Evolutionary conservation across 345 rosid species (phyloP).

Genomic region (Stellera chamaejasme): DNA sequence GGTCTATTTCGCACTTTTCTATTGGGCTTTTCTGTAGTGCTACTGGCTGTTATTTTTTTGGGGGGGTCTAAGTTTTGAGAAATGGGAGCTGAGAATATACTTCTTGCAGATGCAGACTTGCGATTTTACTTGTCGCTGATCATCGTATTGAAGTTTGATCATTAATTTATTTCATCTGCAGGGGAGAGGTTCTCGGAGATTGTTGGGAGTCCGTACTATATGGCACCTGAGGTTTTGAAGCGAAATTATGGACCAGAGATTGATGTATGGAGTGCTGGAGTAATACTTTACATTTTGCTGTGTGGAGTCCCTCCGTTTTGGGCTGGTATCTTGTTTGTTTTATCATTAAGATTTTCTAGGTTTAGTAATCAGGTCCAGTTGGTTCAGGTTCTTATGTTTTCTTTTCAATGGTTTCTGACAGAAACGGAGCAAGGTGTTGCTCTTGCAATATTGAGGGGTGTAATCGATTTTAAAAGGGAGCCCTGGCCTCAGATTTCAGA

Average conservation of each 20-base stretch:
- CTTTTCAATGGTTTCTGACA: conserved; percentile 23
- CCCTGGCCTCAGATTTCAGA: conserved; percentile 97
- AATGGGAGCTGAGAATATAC: not conserved
- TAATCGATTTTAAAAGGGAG: conserved; percentile 77
- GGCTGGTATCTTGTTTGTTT: conserved; percentile 46
- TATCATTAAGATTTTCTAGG: not conserved
- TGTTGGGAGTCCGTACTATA: conserved; percentile 96
- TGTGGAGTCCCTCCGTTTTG: conserved; percentile 97
- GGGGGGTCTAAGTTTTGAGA: not conserved
- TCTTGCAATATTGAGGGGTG: conserved; percentile 83
- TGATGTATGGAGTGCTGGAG: conserved; percentile 95
- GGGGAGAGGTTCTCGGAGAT: conserved; percentile 81
- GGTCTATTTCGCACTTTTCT: not conserved
- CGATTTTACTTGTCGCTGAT: not conserved
- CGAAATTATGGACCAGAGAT: conserved; percentile 86
- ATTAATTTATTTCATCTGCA: conserved; percentile 14
- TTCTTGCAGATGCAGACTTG: too few relatives aligned
- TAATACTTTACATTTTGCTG: conserved; percentile 71
- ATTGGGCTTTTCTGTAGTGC: not conserved
- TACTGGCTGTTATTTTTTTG: not conserved
- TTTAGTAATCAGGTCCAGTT: too few relatives aligned
- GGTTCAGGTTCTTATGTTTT: not conserved
- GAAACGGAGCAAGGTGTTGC: conserved; percentile 99
- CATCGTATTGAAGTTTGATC: not conserved
- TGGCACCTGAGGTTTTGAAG: conserved; percentile 95